Evolutionary conservation across 2,329 filamentous ascomycete species (phyloP), one percentile per base, ranked within the genome.

Genomic region (Penicillium janthinellum): DNA sequence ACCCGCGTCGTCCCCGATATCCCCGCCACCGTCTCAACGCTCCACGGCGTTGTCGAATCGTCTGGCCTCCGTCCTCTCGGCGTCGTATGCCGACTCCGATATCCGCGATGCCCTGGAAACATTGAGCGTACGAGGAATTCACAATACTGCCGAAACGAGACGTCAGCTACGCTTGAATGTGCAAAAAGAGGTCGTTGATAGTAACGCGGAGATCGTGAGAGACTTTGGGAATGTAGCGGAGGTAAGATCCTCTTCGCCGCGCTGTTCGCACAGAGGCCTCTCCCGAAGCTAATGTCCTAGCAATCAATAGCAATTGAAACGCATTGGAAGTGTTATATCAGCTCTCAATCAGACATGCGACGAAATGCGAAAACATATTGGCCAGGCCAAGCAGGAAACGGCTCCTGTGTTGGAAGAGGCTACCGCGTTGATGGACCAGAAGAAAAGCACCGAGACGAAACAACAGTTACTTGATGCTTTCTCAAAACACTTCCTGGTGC

Each of bases 151-250:
- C 10, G 90, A 93, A 65, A 89, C 88, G 2, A 85, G 95, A 54
- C 87, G 94, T 5, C 88, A 91, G 59, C 78, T 98, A 15, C 87
- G 93, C 15, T 78, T 96, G 1, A 88, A 96, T 72, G 83, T 96
- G 1, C 92, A 98, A 73, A 94, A 90, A 74, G 93, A 98, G 72
- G 90, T 97, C 39, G 93, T 98, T 58, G 87, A 94, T 65, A 92
- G 90, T 77, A 97, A 98, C 85, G 92, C 90, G 52, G 87, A 91
- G 64, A 90, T 98, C 64, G 87, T 98, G 59, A 83, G 86, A 56
- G 92, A 96, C 72, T 98, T 98, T 77, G 91, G 92, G 38, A 84
- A 88, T 57, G 92, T 99, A 64, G 91, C 93, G 34, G 91, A 96
- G 83, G 91, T 94, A 76, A 73, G 83, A 61, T 47, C 31, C 31